Percentiles rank a stretch among this genome's conserved stretches.
These are phyloP conservation scores for Breviolum minutum DNA, from an alignment of 73 alveolate species.

Conservation along the genomic window DNA sequence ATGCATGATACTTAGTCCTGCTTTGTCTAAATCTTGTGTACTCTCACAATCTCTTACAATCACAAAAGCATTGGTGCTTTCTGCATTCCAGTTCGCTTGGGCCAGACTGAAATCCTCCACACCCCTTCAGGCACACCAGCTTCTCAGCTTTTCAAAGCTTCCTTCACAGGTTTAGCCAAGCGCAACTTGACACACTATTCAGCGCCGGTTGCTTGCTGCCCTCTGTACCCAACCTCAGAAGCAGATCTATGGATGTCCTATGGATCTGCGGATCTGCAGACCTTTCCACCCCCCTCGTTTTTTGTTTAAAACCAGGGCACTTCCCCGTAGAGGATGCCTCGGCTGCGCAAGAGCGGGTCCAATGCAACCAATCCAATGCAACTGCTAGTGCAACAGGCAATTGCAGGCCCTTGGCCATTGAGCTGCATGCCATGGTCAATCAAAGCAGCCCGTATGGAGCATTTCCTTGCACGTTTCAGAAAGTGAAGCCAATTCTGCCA, in stretches of 20 bases:
- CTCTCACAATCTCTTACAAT: too few relatives aligned
- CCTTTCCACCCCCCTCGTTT: background rate
- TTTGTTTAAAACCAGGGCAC: background rate
- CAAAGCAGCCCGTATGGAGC: slow-evolving; percentile 76
- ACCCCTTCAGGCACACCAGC: background rate
- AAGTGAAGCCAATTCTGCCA: too few relatives aligned
- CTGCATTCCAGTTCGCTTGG: too few relatives aligned
- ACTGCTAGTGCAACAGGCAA: background rate
- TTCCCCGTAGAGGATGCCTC: slow-evolving; percentile 80
- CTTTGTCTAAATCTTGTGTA: too few relatives aligned
- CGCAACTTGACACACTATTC: slow-evolving; percentile 21
- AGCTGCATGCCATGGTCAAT: slow-evolving; percentile 65
- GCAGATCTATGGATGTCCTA: too few relatives aligned
- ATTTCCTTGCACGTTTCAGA: slow-evolving; percentile 15
- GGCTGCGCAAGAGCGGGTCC: background rate
- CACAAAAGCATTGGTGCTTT: too few relatives aligned
- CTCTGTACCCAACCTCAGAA: slow-evolving; percentile 45
- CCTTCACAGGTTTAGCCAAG: slow-evolving; percentile 17
- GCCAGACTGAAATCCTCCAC: too few relatives aligned
- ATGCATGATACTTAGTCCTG: background rate
- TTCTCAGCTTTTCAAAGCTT: background rate
- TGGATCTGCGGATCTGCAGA: background rate
- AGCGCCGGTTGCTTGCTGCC: slow-evolving; percentile 57
- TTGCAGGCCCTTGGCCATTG: background rate
- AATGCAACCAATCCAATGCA: too few relatives aligned